Evolutionary conservation across 1,284 basidiomycete species (phyloP).

Genomic region (Tetrapyrgos nigripes): DNA sequence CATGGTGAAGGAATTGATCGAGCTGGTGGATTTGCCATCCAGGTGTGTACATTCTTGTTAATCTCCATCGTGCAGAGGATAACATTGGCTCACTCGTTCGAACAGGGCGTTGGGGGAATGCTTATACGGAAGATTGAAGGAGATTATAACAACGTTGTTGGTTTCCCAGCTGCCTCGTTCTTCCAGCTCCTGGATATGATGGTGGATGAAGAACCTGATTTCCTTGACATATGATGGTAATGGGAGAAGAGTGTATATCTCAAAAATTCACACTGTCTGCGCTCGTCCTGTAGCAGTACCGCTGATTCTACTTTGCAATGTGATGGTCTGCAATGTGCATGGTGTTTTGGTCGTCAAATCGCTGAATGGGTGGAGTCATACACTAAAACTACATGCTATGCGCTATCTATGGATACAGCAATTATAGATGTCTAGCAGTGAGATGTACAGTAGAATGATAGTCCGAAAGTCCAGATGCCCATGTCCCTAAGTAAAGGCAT

Average conservation of each 20-base stretch:
- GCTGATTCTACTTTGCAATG: too few relatives aligned
- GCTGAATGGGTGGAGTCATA: background rate
- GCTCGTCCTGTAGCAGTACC: too few relatives aligned
- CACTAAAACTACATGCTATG: background rate
- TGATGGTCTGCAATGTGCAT: too few relatives aligned
- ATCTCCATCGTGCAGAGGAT: background rate
- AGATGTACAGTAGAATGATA: background rate
- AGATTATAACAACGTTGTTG: constrained; percentile 93
- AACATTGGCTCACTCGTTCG: background rate
- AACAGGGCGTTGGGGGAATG: constrained; percentile 80
- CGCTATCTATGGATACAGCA: background rate
- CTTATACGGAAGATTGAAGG: constrained; percentile 89
- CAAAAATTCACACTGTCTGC: too few relatives aligned
- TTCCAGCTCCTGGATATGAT: constrained; percentile 72
- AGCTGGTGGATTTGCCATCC: constrained; percentile 95
- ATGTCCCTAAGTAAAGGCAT: background rate
- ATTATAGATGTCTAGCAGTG: background rate
- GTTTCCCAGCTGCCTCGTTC: constrained; percentile 85
- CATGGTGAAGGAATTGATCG: constrained; percentile 90
- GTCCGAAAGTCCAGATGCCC: background rate
- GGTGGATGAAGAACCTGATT: constrained; percentile 77
- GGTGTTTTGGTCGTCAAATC: too few relatives aligned
- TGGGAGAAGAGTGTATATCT: too few relatives aligned
- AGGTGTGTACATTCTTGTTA: constrained; percentile 55
- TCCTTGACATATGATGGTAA: constrained; percentile 46